Evolutionary conservation across 2,329 filamentous ascomycete genomes (phyloP).

Genomic region (Hypoxylon sp.): DNA sequence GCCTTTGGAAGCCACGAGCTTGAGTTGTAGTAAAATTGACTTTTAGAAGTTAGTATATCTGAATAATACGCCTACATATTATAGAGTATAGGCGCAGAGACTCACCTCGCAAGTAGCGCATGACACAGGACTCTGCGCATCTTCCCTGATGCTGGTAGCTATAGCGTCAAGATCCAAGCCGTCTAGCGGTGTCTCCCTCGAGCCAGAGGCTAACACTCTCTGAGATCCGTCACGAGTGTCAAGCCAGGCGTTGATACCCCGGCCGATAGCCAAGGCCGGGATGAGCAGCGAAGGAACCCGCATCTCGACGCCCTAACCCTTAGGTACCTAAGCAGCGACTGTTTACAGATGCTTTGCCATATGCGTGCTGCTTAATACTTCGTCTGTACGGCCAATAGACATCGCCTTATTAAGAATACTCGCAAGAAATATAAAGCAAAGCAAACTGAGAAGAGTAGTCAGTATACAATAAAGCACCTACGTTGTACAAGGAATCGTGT

Average conservation of each 20-base stretch:
- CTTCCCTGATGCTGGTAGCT: slow-evolving; percentile 24
- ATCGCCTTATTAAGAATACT: background rate
- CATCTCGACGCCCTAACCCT: slow-evolving; percentile 19
- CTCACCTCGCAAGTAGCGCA: slow-evolving; percentile 53
- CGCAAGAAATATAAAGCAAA: background rate
- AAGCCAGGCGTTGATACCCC: background rate
- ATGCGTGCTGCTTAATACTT: background rate
- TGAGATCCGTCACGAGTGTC: slow-evolving; percentile 15
- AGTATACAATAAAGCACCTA: background rate
- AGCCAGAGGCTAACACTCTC: slow-evolving; percentile 22
- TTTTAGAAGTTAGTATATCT: slow-evolving; percentile 31
- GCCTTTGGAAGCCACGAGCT: slow-evolving; percentile 44
- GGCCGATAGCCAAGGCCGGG: slow-evolving; percentile 5
- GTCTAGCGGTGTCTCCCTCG: background rate
- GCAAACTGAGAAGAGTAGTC: background rate
- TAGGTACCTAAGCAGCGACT: slow-evolving; percentile 2
- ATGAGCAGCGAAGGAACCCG: slow-evolving; percentile 22
- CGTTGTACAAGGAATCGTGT: background rate
- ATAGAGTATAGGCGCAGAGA: background rate
- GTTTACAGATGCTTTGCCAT: background rate
- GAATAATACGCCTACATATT: background rate
- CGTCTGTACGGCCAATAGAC: background rate
- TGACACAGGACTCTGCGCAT: slow-evolving; percentile 43
- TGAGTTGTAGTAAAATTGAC: slow-evolving; percentile 46
- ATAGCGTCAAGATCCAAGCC: slow-evolving; percentile 11